phyloP scores from a whole-genome alignment of 2,329 filamentous ascomycete species.

The Anisogramma anomala region DNA sequence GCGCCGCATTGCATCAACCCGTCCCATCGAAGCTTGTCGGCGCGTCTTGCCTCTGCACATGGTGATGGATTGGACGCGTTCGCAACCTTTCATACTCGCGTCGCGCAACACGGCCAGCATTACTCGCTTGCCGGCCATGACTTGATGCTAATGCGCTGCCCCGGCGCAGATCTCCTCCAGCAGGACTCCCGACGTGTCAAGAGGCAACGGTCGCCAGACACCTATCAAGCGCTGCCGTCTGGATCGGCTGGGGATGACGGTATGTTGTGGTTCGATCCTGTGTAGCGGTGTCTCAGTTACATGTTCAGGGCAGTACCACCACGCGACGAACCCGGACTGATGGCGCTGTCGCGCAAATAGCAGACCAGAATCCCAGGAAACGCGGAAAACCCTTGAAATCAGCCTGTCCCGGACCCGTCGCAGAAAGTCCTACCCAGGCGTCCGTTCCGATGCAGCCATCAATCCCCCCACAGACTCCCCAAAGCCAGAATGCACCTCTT shows the following conservation, averaged over 20 bases:
- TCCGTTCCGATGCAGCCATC: conserved; percentile 33
- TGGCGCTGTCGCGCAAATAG: conserved; percentile 25
- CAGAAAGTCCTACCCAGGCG: conserved; percentile 46
- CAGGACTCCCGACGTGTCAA: conserved; percentile 59
- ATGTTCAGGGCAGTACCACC: conserved; percentile 23
- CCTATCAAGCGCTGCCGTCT: conserved; percentile 40
- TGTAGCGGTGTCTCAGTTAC: conserved; percentile 26
- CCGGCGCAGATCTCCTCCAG: conserved; percentile 35
- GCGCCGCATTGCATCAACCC: conserved; percentile 6
- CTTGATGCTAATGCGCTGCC: conserved; percentile 21
- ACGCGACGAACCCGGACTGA: conserved; percentile 23
- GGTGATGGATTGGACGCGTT: not conserved
- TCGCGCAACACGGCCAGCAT: conserved; percentile 5
- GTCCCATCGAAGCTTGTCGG: conserved; percentile 3
- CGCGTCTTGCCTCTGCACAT: not conserved
- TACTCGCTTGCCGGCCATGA: conserved; percentile 10
- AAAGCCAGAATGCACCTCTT: conserved; percentile 16
- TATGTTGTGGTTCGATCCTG: conserved; percentile 43
- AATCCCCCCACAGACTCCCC: conserved; percentile 20
- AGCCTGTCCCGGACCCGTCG: conserved; percentile 36
- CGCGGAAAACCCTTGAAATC: conserved; percentile 53
- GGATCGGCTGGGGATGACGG: conserved; percentile 59
- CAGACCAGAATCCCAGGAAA: conserved; percentile 42
- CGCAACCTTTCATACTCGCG: not conserved
- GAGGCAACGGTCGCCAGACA: conserved; percentile 65